These are phyloP conservation scores for Fusarium hainanense DNA, from an alignment of 2,329 filamentous ascomycete species.

Conservation along the genomic window DNA sequence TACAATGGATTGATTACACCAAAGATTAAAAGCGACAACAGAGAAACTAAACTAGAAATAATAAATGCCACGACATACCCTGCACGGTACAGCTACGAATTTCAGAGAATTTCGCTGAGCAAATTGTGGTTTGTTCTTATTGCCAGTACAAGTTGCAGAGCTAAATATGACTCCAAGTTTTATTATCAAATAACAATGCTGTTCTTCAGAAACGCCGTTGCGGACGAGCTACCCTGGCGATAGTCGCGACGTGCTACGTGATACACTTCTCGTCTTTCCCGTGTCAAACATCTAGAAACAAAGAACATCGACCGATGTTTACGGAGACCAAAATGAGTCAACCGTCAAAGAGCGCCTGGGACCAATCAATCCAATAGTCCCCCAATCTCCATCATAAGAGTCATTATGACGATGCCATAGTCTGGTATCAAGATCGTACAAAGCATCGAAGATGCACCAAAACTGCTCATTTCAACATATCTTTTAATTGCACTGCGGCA, in stretches of 20 bases:
- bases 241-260: neutral
- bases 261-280: neutral
- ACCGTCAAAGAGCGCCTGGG: constrained; percentile 37
- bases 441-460: constrained; percentile 38
- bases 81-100: neutral
- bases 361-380: constrained; percentile 30
- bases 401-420: constrained; percentile 43
- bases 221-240: neutral
- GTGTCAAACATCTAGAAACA: constrained; percentile 5
- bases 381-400: constrained; percentile 39
- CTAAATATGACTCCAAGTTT: neutral
- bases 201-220: neutral
- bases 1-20: constrained; percentile 16
- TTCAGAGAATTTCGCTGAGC: neutral
- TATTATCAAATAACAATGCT: neutral
- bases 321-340: constrained; percentile 26
- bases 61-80: constrained; percentile 3
- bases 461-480: neutral
- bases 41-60: constrained; percentile 5
- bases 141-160: neutral
- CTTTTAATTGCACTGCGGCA: constrained; percentile 2
- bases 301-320: constrained; percentile 31
- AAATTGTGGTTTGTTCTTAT: neutral
- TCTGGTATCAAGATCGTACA: constrained; percentile 48
- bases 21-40: constrained; percentile 3